phyloP scores from a whole-genome alignment of 2,329 filamentous ascomycete genomes.

The Paecilomyces fulvus region DNA sequence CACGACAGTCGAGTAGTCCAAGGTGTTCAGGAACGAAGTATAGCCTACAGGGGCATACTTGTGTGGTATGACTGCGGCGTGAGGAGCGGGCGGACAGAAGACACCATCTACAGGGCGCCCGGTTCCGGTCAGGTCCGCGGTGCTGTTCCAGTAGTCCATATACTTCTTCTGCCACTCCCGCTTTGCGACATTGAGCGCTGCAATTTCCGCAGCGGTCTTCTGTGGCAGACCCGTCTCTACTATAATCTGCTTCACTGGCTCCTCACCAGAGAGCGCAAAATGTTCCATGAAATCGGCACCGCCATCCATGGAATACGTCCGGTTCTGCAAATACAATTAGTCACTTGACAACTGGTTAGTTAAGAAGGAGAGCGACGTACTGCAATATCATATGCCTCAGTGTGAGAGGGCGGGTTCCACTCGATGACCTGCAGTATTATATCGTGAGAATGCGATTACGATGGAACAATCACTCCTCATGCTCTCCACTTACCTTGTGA shows the following conservation, averaged over 20 bases:
- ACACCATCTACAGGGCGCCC: constrained; percentile 47
- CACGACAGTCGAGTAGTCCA: constrained; percentile 49
- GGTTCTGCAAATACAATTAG: constrained; percentile 13
- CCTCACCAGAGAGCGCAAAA: constrained; percentile 49
- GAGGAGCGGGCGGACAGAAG: constrained; percentile 35
- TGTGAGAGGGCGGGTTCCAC: constrained; percentile 50
- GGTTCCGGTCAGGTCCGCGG: constrained; percentile 40
- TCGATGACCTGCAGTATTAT: constrained; percentile 38
- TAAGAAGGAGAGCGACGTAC: constrained; percentile 19
- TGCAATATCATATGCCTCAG: constrained; percentile 28
- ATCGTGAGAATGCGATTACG: not conserved
- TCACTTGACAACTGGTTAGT: not conserved
- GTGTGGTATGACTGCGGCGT: constrained; percentile 31
- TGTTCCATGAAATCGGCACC: constrained; percentile 44
- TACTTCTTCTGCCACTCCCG: constrained; percentile 50
- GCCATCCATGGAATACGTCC: constrained; percentile 34
- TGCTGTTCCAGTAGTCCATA: constrained; percentile 57
- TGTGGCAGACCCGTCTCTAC: constrained; percentile 27
- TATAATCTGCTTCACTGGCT: constrained; percentile 36
- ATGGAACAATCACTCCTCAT: not conserved
- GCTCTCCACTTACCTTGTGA: constrained; percentile 32
- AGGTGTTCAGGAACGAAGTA: constrained; percentile 41
- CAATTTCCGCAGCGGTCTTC: constrained; percentile 35
- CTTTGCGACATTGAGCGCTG: constrained; percentile 44
- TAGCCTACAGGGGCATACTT: constrained; percentile 42